Percentiles rank a stretch among this genome's conserved stretches.
Evolutionary conservation across 2,329 filamentous ascomycete species (phyloP).

Genomic region (Aureobasidium pullulans): DNA sequence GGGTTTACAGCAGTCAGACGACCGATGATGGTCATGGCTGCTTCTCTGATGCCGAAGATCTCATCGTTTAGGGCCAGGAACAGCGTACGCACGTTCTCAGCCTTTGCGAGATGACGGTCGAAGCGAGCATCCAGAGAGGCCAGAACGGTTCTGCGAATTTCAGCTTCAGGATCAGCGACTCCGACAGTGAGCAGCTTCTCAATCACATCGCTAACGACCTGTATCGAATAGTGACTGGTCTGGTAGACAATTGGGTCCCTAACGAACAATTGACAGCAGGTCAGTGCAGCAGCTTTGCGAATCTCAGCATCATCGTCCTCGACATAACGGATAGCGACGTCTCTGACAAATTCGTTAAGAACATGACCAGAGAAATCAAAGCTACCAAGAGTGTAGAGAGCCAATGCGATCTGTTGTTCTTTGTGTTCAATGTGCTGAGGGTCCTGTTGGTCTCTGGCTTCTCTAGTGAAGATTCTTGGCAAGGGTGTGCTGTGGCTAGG

Average conservation of each 20-base stretch:
- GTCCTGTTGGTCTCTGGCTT: constrained; percentile 71
- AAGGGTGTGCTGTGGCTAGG: constrained; percentile 78
- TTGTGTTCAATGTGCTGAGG: constrained; percentile 69
- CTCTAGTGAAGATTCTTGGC: constrained; percentile 65
- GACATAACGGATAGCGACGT: constrained; percentile 96
- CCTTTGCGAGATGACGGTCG: constrained; percentile 91
- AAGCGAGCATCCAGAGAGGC: constrained; percentile 88
- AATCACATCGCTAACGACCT: constrained; percentile 96
- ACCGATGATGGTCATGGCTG: constrained; percentile 92
- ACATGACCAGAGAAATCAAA: constrained; percentile 92
- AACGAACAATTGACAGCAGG: constrained; percentile 95
- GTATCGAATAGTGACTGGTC: constrained; percentile 91
- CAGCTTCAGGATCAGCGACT: constrained; percentile 80
- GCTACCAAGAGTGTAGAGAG: constrained; percentile 90
- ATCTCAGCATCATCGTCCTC: constrained; percentile 93
- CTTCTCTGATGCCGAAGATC: constrained; percentile 83
- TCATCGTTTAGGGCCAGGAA: constrained; percentile 97
- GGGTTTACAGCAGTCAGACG: constrained; percentile 86
- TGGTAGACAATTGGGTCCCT: constrained; percentile 97
- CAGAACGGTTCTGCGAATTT: constrained; percentile 82
- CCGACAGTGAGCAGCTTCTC: constrained; percentile 93
- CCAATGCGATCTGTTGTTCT: constrained; percentile 83
- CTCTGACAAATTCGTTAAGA: constrained; percentile 95
- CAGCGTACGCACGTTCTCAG: constrained; percentile 90
- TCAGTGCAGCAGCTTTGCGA: constrained; percentile 86